Base-by-base conservation (phyloP, 2,329 filamentous ascomycete species). In the Colletotrichum neosansevieriae region DNA sequence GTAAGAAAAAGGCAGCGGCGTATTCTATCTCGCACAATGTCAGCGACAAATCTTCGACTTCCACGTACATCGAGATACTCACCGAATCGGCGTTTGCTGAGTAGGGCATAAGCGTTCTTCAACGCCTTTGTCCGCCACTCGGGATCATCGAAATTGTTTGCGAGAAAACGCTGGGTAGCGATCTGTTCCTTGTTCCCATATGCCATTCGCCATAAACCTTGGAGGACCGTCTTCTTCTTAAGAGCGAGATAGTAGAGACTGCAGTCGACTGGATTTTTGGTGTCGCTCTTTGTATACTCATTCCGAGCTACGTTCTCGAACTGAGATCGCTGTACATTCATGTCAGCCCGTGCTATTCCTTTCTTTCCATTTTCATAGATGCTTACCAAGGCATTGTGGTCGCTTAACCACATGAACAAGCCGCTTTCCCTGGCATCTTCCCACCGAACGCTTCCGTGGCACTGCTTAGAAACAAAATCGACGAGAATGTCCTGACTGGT, bases 161-260 rank as follows among this genome's bases (percentile, higher is more conserved):
- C 87, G 21, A 99, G 83, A 34, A 99, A 85, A 69, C 88, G 89
- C 68, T 91, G 88, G 0, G 96, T 99, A 0, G 92, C 89, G 2
- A 79, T 83, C 79, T 98, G 96, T 78, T 99, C 97, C 66, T 87
- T 89, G 74, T 97, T 92, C 91, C 96, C 96, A 45, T 84, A 89
- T 6, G 96, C 94, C 88, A 98, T 98, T 17, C 97, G 89, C 96
- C 96, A 99, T 0, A 99, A 84, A 0, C 94, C 94, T 72, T 97
- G 88, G 1, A 99, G 86, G 0, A 98, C 92, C 2, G 92, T 86
- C 79, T 99, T 99, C 82, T 98, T 98, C 72, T 87, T 88, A 12
- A 99, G 85, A 0, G 97, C 95, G 17, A 99, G 85, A 77, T 98
- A 99, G 80, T 92, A 97, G 9, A 99, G 82, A 72, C 91, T 93